These are phyloP conservation scores for Thecaphora frezii DNA, from an alignment of 1,284 basidiomycete genomes.

Conservation along the genomic window DNA sequence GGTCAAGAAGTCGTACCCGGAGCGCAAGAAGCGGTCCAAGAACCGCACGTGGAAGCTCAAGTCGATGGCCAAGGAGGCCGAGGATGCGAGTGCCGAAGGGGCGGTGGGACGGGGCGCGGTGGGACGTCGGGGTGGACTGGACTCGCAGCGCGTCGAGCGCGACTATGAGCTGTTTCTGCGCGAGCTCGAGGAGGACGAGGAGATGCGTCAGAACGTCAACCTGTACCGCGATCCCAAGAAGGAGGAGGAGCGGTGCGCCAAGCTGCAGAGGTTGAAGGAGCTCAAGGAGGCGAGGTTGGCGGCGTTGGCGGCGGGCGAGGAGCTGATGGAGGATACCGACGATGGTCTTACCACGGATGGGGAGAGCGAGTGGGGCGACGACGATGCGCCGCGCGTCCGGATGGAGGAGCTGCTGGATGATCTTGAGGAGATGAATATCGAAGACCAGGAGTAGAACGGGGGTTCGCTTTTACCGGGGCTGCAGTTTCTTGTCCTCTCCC, in stretches of 20 bases:
- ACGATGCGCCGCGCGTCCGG: conserved; percentile 63
- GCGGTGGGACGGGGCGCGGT: conserved; percentile 74
- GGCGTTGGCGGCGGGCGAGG: conserved; percentile 62
- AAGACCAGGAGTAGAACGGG: conserved; percentile 10
- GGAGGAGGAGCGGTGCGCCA: conserved; percentile 43
- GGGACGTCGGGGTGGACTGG: conserved; percentile 83
- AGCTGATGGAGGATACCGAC: conserved; percentile 60
- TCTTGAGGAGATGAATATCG: conserved; percentile 68
- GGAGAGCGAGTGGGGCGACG: conserved; percentile 76
- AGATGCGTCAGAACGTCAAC: conserved; percentile 85
- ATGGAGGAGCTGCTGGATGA: conserved; percentile 88
- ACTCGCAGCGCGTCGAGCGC: conserved; percentile 89
- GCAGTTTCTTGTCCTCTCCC: no score
- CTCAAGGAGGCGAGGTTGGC: conserved; percentile 49
- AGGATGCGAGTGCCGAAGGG: conserved; percentile 60
- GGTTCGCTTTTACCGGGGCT: no score
- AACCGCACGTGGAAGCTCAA: conserved; percentile 83
- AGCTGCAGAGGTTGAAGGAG: conserved; percentile 54
- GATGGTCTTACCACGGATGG: conserved; percentile 56
- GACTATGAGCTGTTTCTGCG: conserved; percentile 95
- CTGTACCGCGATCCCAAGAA: conserved; percentile 71
- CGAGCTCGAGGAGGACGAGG: conserved; percentile 93
- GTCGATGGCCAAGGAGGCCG: conserved; percentile 90
- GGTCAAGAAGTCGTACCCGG: conserved; percentile 93
- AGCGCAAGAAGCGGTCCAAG: conserved; percentile 86